phyloP scores from a whole-genome alignment of 169 alveolate genomes.

The Theileria parva region DNA sequence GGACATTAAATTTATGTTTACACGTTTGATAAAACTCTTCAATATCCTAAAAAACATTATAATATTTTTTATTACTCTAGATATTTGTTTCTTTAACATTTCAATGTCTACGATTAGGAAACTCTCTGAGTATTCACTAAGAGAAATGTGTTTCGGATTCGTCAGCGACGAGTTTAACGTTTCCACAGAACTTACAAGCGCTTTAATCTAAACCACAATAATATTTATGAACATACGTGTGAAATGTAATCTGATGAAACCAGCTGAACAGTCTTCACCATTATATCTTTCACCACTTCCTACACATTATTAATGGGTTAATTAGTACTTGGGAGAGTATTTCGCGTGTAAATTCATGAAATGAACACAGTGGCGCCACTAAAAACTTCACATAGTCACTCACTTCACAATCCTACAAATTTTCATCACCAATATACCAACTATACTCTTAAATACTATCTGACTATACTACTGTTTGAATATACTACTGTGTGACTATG shows the following conservation, averaged over 20 bases:
- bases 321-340: slow-evolving; percentile 11
- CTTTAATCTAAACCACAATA: slow-evolving; percentile 19
- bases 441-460: neutral
- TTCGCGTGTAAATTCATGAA: slow-evolving; percentile 47
- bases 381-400: slow-evolving; percentile 59
- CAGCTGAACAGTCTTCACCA: slow-evolving; percentile 41
- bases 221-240: slow-evolving; percentile 9
- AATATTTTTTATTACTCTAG: neutral
- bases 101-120: slow-evolving; percentile 46
- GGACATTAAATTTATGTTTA: slow-evolving; percentile 17
- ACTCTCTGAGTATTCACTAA: slow-evolving; percentile 41
- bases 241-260: slow-evolving; percentile 33
- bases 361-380: slow-evolving; percentile 61
- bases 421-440: neutral
- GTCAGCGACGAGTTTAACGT: slow-evolving; percentile 51
- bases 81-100: slow-evolving; percentile 37
- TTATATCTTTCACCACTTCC: slow-evolving; percentile 33
- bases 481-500: no score
- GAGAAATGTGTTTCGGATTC: slow-evolving; percentile 21
- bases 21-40: slow-evolving; percentile 41
- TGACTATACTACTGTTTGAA: no score
- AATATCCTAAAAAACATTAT: slow-evolving; percentile 14
- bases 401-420: slow-evolving; percentile 11
- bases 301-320: neutral
- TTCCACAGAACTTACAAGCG: slow-evolving; percentile 39